Evolutionary conservation across 108 stramenopile species (phyloP), one percentile per base, ranked within the genome.

Genomic region (Bacterosira constricta): DNA sequence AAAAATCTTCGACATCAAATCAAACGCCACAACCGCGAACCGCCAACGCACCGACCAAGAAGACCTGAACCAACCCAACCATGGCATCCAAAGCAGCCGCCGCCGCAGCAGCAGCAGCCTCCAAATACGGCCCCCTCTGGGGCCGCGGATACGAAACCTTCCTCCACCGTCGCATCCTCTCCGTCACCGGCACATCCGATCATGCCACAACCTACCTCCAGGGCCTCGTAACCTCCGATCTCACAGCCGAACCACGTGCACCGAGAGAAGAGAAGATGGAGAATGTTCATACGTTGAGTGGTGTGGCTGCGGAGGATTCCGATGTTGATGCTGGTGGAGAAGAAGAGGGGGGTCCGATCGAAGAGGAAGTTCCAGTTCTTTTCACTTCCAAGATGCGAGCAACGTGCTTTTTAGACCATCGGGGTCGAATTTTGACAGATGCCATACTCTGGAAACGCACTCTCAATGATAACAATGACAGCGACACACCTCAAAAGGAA

Each of bases 361-460:
- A 71, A 12, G 52, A 63, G 20, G 51, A 74, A 53, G 69, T 55
- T 8, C 69, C 74, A 36, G 83, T 93, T 3, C 63, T 58, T 60
- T 93, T 93, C 53, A 79, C 83, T 23, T 74, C 81, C 30, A 78
- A 81, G 35, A 69, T 89, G 44, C 57, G 93, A 54, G 63, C 88
- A 8, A 73, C 93, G 0, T 90, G 88, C 34, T 94, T 94, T 66
- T 75, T 94, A 15, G 93, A 94, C 65, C 81, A 88, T 71, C 82
- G 90, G 42, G 93, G 93, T n/a, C 47, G 93, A 23, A 90, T 91
- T 27, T 46, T 94, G 36, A 94, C 90, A 1, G 93, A 94, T 79
- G 85, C 87, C 18, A 53, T 94, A 11, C 62, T 94, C 8, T 94
- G 93, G 93, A 94, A 90, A 64, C 67, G 63, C 12, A 46, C 46